A percentile compares a stretch with the other conserved stretches of the same genome.
phyloP scores from a whole-genome alignment of 2,329 filamentous ascomycete genomes.

The Trichoderma harzianum region DNA sequence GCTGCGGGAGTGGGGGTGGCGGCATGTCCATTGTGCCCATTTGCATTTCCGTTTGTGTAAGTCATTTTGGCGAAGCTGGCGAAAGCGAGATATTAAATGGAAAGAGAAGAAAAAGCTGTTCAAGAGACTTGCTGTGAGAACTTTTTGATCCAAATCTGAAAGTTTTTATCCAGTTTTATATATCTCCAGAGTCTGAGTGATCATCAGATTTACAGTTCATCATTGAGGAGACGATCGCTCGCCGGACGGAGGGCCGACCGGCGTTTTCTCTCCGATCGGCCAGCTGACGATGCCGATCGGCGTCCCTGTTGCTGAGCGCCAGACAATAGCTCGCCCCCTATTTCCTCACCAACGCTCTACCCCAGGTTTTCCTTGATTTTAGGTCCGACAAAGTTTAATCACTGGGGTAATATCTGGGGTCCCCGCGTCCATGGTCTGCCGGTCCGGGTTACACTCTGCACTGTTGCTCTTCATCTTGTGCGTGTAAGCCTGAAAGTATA shows the following conservation, averaged over 20 bases:
- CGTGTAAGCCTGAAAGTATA: background rate
- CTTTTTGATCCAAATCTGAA: background rate
- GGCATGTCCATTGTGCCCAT: constrained; percentile 1
- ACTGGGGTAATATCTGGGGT: background rate
- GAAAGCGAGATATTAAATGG: background rate
- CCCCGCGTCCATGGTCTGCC: background rate
- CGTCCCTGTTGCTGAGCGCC: background rate
- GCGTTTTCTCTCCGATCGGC: constrained; percentile 7
- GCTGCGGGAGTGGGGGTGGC: constrained; percentile 25
- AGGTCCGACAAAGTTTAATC: background rate
- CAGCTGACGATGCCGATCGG: constrained; percentile 1
- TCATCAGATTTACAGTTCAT: background rate
- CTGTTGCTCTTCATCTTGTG: background rate
- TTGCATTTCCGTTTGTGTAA: constrained; percentile 4
- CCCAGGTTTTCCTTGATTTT: background rate
- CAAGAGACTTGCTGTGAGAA: background rate
- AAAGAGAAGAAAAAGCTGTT: background rate
- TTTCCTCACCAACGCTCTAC: background rate
- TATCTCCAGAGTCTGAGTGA: background rate
- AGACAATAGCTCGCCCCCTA: background rate
- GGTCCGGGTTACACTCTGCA: background rate
- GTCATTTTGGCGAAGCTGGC: background rate
- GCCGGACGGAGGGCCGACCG: background rate
- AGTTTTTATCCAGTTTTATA: background rate
- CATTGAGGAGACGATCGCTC: background rate